Percentiles rank a stretch among this genome's conserved stretches.
These are phyloP conservation scores for Coccomyxa sp. DNA, from an alignment of 139 green algal genomes.

Conservation along the genomic window DNA sequence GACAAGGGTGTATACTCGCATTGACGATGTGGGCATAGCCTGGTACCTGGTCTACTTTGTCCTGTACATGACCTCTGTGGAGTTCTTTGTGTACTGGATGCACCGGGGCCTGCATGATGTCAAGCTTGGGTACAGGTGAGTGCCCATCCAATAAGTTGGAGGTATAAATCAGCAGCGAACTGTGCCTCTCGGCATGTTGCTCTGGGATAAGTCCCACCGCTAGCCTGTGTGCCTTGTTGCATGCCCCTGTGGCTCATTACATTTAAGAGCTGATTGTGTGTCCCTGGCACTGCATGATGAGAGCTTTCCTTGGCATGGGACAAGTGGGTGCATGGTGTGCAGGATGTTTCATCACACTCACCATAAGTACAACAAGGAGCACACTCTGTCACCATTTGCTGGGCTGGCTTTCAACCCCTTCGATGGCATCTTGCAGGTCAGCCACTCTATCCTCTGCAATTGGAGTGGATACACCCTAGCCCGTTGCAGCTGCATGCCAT, in stretches of 20 bases:
- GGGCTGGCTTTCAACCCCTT: conserved; percentile 91
- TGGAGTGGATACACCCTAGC: background rate
- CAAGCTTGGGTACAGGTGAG: conserved; percentile 58
- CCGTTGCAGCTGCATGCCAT: background rate
- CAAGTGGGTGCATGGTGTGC: background rate
- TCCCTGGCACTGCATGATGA: too few relatives aligned
- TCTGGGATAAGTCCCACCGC: background rate
- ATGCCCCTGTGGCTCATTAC: too few relatives aligned
- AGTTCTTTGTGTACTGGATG: conserved; percentile 96
- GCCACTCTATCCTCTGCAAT: background rate
- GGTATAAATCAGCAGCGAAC: background rate
- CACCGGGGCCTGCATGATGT: conserved; percentile 85
- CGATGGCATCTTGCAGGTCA: conserved; percentile 68
- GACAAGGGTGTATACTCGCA: conserved; percentile 71
- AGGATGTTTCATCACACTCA: conserved; percentile 56
- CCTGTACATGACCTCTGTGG: conserved; percentile 84
- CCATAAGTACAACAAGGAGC: conserved; percentile 99
- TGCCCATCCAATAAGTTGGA: background rate
- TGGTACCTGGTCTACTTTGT: conserved; percentile 71
- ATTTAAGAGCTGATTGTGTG: too few relatives aligned
- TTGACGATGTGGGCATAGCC: conserved; percentile 65
- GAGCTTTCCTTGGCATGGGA: too few relatives aligned
- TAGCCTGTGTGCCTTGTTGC: background rate
- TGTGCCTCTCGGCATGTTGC: background rate
- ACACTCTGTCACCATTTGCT: conserved; percentile 94